Evolutionary conservation across 805 yeast species (phyloP).

Genomic region (Grigorovia yakushimaensis): DNA sequence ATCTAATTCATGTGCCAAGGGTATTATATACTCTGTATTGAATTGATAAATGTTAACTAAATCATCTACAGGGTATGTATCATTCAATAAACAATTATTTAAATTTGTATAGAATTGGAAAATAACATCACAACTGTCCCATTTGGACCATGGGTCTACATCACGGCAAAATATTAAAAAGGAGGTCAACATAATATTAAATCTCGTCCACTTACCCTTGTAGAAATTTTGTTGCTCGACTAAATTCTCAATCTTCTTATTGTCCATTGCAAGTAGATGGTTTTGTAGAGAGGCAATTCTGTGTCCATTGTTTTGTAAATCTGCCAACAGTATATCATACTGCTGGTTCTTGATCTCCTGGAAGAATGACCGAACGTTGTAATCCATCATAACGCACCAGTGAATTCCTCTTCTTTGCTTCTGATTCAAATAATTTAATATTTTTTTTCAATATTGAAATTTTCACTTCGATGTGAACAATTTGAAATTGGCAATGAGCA

Average conservation of each 20-base stretch:
- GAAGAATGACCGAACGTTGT: neutral
- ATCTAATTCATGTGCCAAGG: constrained; percentile 20
- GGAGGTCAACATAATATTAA: constrained; percentile 37
- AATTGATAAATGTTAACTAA: constrained; percentile 15
- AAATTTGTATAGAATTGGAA: constrained; percentile 35
- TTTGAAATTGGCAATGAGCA: neutral
- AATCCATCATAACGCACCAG: neutral
- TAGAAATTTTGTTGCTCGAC: constrained; percentile 12
- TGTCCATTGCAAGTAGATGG: constrained; percentile 1
- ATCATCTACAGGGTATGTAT: constrained; percentile 29
- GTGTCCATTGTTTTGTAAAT: constrained; percentile 24
- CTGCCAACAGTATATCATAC: constrained; percentile 20
- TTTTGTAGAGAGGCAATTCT: constrained; percentile 30
- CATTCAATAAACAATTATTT: constrained; percentile 35
- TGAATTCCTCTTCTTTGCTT: neutral
- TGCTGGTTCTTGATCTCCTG: constrained; percentile 1
- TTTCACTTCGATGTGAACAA: neutral
- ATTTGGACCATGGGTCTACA: constrained; percentile 42
- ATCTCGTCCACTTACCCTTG: constrained; percentile 23
- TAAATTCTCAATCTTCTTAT: constrained; percentile 11
- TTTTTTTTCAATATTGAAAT: neutral
- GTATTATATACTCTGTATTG: constrained; percentile 31
- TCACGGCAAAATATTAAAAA: constrained; percentile 41
- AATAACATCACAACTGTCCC: constrained; percentile 42
- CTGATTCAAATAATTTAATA: too few relatives aligned